These are phyloP conservation scores for Parvularia atlantis DNA, from an alignment of 78 protist species.

Conservation along the genomic window DNA sequence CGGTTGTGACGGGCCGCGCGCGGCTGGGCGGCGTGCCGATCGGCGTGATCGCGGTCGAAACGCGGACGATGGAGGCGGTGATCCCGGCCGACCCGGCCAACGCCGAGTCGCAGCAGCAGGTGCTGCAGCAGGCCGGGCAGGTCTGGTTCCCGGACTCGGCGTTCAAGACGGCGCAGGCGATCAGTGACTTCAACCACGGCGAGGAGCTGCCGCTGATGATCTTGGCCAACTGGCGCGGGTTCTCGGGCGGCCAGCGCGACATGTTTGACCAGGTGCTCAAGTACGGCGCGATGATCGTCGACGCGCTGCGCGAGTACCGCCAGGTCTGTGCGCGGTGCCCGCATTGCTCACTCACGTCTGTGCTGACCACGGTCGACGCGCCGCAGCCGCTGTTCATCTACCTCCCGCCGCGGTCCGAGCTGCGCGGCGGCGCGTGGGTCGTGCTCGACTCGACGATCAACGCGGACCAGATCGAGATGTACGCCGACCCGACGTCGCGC, in stretches of 20 bases:
- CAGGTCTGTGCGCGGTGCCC: too few species aligned
- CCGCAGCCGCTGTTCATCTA: constrained; percentile 90
- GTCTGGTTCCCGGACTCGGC: constrained; percentile 96
- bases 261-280: constrained; percentile 94
- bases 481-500: constrained; percentile 64
- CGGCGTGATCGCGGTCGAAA: constrained; percentile 90
- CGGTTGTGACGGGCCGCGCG: constrained; percentile 91
- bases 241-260: constrained; percentile 96
- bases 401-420: constrained; percentile 85
- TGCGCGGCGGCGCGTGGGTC: constrained; percentile 98
- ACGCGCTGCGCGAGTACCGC: constrained; percentile 66
- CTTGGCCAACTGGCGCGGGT: constrained; percentile 96
- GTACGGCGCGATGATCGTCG: constrained; percentile 93
- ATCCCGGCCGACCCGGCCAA: constrained; percentile 94
- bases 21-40: constrained; percentile 91
- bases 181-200: constrained; percentile 76
- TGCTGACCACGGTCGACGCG: too few species aligned
- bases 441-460: constrained; percentile 91
- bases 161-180: constrained; percentile 92
- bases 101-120: constrained; percentile 49
- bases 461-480: constrained; percentile 83
- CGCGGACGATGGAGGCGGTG: constrained; percentile 69
- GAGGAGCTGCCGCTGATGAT: constrained; percentile 83
- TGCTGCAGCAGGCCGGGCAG: constrained; percentile 76
- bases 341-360: too few species aligned